Base-by-base conservation (phyloP, 2,329 filamentous ascomycete species). In the Blastomyces emzantsi region DNA sequence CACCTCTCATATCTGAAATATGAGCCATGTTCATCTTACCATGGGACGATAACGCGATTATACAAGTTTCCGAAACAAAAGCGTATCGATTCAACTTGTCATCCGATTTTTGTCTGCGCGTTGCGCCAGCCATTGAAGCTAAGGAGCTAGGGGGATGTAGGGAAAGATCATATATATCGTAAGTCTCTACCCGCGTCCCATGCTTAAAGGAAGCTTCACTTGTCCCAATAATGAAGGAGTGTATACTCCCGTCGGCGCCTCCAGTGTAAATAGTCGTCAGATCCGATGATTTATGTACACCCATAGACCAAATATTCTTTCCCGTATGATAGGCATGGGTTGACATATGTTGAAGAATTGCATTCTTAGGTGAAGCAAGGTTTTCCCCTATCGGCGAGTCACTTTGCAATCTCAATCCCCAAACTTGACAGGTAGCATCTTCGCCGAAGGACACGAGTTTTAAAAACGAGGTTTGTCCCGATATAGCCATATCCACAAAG, bases 261-360 rank as follows among this genome's bases (percentile, higher is more conserved):
- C 94, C 94, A 1, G 90, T 92, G 3, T 84, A 86, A 25, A 91
- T 67, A 6, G 61, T 59, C 19, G 63, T 63, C 7, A n/a, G 58
- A 25, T 63, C 57, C 19, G n/a, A 6, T 22, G 63, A 74, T 47
- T 61, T 57, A 64, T 28, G 64, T 70, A 77, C 64, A 15, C 84
- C 85, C 47, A 86, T 81, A 0, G 92, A 87, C 92, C 93, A 97
- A 7, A 97, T 86, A 72, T 97, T 92, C 75, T 97, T 99, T 7
- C 94, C 94, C 43, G 80, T 82, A 72, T 97, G 92, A 65, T 86
- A 83, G 2, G 83, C 80, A 60, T 85, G 83, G 8, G 82, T 85
- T 1, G 81, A 78, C 1, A 81, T 71, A 60, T 89, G 15, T 74
- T 74, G 54, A 22, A 91, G 73, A 6, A 68, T 74, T 0, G 64